Base-by-base conservation (phyloP, 345 rosid genomes). In the Lumnitzera littorea region DNA sequence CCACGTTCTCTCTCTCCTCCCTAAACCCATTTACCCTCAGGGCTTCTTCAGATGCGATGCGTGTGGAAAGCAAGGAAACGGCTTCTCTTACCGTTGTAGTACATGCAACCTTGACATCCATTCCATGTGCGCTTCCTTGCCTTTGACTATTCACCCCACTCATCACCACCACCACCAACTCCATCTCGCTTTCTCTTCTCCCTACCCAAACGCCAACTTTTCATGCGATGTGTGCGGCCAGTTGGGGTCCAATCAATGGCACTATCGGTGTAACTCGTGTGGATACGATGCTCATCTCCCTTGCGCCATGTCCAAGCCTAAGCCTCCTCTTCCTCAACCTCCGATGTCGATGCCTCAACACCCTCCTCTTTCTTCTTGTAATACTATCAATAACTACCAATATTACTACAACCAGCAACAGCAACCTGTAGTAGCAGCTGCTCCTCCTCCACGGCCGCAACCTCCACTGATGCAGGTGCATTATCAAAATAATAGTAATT, bases 71-170 rank as follows among this genome's bases (percentile, higher is more conserved):
- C 67, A 70, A 10, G 80, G 86, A 51, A 65, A 67, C 11, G 80
- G 85, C 46, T 81, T 84, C 58, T 76, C 73, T 24, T 81, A 78
- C 76, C 65, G 60, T 15, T 81, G 82, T 31, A 59, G 74, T 55
- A 53, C 58, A 0, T 84, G 81, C 50, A 67, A 71, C n/a, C 46
- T 77, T 53, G 68, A 79, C 70, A 73, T 84, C 56, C 84, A 84
- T 54, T 63, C 76, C 17, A 50, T 13, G 46, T 79, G 86, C 61
- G 82, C 81, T 2, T 50, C 74, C 41, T 71, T 74, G 82, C 79
- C 82, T 15, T 48, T 77, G 63, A 20, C 24, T 14, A 49, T 52
- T 10, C 81, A 65, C 62, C 81, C 70, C 2, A 67, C 67, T 57
- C 86, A 27, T 27, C 31, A 27, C 5, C 31, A 76, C 67, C 73